Evolutionary conservation across 202 grass and related monocot genomes (phyloP), one percentile per base, ranked within the genome.

Genomic region (Tripidium arundinaceum): DNA sequence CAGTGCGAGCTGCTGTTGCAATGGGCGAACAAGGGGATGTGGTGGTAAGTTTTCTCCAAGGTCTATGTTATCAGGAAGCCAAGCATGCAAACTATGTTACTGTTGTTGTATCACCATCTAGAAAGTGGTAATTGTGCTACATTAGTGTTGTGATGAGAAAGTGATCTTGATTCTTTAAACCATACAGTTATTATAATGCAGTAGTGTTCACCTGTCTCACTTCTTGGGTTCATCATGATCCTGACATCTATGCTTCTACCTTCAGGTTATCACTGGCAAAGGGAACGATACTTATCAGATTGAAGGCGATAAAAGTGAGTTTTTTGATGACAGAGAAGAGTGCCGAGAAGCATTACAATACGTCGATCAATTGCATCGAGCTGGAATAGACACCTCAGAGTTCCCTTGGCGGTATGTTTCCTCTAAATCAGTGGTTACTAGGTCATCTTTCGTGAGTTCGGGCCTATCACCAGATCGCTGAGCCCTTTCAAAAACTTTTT

Each of bases 21-120:
- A 94, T 98, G 95, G 92, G 95, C 1, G 95, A 98, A 87, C 92
- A 94, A 89, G 95, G 92, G 9, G 95, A 98, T 83, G 89, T 94
- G 73, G 88, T 98, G 81, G 94, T 98, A 92, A 86, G 92, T 91
- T 85, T 59, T 71, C 24, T 65, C 24, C 50, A 4, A 57, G 42
- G 15, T 65, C 8, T 19, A 64, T 47, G 28, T 11, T 70, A 31
- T 78, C 26, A 62, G 25, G 37, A 54, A 75, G 15, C 62, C 21
- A 46, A 15, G 33, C 15, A 27, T 77, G 69, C 16, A 22, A 45
- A 31, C 55, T 18, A 68, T 67, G 16, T 45, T 80, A 34, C 6
- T 60, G 7, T 63, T 80, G 24, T 3, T 8, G 34, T 41, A 1
- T 52, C 26, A 34, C 22, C 66, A 62, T 83, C 37, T 78, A 26